Evolutionary conservation across 2,329 filamentous ascomycete species (phyloP).

Genomic region (Chalaropsis ovoidea): DNA sequence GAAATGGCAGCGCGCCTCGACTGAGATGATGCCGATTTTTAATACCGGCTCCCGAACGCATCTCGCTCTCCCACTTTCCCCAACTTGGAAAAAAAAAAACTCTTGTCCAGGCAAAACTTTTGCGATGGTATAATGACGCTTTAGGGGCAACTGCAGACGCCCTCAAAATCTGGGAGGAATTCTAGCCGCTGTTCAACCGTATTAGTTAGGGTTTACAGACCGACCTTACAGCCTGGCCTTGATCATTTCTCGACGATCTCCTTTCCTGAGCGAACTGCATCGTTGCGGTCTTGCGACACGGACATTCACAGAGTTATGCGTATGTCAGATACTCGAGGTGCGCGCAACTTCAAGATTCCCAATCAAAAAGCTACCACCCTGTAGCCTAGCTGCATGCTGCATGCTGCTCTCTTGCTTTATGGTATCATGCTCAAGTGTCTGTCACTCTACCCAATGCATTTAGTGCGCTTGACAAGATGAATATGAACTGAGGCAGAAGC

Average conservation of each 20-base stretch:
- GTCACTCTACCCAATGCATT: background rate
- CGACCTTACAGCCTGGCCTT: background rate
- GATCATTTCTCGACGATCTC: background rate
- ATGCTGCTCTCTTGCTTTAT: background rate
- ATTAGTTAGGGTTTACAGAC: background rate
- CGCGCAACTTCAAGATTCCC: background rate
- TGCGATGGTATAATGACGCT: background rate
- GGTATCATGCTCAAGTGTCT: background rate
- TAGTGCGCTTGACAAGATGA: conserved; percentile 7
- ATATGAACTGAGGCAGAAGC: background rate
- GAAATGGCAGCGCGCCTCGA: conserved; percentile 98
- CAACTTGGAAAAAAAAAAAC: background rate
- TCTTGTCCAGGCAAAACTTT: background rate
- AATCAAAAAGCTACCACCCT: background rate
- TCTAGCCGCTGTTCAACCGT: conserved; percentile 1
- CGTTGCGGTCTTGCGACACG: background rate
- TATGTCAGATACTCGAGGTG: background rate
- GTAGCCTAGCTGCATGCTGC: background rate
- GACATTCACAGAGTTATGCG: background rate
- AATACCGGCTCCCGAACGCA: background rate
- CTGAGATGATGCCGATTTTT: conserved; percentile 42
- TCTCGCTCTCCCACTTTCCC: background rate
- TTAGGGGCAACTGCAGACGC: background rate
- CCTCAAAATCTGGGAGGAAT: background rate
- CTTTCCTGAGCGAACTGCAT: background rate